Percentiles rank a stretch among this genome's conserved stretches.
Conservation (phyloP, 192 early-diverging fungal genomes). For the Rhizoclosmatium sp. region DNA sequence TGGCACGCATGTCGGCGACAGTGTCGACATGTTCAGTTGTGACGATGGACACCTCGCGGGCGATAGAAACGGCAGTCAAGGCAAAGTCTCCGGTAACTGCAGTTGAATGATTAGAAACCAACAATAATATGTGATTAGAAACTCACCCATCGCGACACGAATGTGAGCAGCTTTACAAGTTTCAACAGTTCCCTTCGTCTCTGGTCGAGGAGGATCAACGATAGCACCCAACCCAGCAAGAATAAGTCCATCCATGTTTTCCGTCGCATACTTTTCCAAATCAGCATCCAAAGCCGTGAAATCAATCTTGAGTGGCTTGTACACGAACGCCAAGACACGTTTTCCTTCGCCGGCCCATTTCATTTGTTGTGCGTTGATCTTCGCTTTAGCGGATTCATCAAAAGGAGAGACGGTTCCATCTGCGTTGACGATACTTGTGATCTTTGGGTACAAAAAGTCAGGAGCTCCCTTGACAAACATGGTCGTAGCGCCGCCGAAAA, state of each 20-base stretch:
- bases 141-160: constrained; percentile 73
- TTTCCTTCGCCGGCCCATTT: constrained; percentile 74
- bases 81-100: constrained; percentile 78
- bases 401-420: constrained; percentile 50
- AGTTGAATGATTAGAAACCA: not conserved
- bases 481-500: constrained; percentile 36
- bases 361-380: constrained; percentile 65
- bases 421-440: constrained; percentile 72
- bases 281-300: not conserved
- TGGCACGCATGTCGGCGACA: constrained; percentile 14
- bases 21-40: constrained; percentile 34
- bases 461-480: constrained; percentile 83
- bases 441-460: constrained; percentile 69
- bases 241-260: constrained; percentile 71
- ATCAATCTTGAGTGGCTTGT: constrained; percentile 34
- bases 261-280: constrained; percentile 55
- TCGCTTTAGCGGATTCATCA: constrained; percentile 56
- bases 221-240: constrained; percentile 81
- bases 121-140: not conserved
- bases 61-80: constrained; percentile 81
- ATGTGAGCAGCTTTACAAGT: constrained; percentile 70
- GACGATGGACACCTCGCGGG: constrained; percentile 73
- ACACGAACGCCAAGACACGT: constrained; percentile 87
- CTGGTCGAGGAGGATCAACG: constrained; percentile 83
- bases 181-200: constrained; percentile 69